phyloP scores from a whole-genome alignment of 768 basidiomycete genomes.

The Sistotremastrum suecicum region DNA sequence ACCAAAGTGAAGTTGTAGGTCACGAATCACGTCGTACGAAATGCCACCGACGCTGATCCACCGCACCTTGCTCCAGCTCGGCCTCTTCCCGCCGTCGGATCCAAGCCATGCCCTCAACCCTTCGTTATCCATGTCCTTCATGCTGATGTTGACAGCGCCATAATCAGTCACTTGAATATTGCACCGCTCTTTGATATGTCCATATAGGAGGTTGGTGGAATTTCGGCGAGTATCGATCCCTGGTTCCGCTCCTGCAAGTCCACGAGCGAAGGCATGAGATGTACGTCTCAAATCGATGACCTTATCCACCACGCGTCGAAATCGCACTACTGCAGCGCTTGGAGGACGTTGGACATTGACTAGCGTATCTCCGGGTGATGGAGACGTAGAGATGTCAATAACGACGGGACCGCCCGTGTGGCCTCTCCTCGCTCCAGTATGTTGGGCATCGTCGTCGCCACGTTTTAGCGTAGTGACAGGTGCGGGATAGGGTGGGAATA shows the following conservation, averaged over 20 bases:
- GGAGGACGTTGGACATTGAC: too few relatives aligned
- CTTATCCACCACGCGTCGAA: not conserved
- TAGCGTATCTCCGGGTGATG: too few relatives aligned
- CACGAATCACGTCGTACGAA: slow-evolving; percentile 14
- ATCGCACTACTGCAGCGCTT: not conserved
- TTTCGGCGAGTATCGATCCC: slow-evolving; percentile 10
- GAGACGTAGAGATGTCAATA: too few relatives aligned
- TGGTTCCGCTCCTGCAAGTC: slow-evolving; percentile 9
- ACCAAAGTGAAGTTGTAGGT: slow-evolving; percentile 12
- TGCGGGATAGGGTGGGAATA: too few relatives aligned
- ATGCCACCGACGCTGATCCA: slow-evolving; percentile 17
- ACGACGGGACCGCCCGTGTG: too few relatives aligned
- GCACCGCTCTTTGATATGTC: slow-evolving; percentile 9
- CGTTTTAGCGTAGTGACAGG: too few relatives aligned
- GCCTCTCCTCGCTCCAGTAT: too few relatives aligned
- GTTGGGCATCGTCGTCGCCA: too few relatives aligned
- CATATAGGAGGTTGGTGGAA: slow-evolving; percentile 5
- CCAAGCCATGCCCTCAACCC: not conserved
- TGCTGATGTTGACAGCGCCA: slow-evolving; percentile 1
- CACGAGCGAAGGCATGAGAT: not conserved
- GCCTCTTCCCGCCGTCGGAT: not conserved
- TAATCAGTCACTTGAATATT: slow-evolving; percentile 11
- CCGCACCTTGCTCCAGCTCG: slow-evolving; percentile 9
- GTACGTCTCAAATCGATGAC: not conserved
- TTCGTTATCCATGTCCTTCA: slow-evolving; percentile 6